These are phyloP conservation scores for Vitellaria paradoxa DNA, from an alignment of 179 eudicot genomes.

Conservation along the genomic window DNA sequence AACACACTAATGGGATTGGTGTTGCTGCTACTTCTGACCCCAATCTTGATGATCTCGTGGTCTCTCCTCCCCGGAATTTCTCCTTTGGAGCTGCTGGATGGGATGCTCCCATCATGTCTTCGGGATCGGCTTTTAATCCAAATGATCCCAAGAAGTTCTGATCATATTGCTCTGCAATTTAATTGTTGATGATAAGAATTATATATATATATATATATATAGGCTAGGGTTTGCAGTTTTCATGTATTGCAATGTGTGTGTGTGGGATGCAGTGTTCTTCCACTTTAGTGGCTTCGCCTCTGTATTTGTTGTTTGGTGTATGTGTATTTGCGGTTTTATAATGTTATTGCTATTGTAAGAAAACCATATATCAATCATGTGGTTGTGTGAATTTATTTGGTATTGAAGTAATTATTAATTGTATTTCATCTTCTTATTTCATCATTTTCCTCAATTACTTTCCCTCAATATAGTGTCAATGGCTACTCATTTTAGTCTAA, in stretches of 20 bases:
- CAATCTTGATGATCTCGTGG: constrained; percentile 10
- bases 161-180: constrained; percentile 10
- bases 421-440: neutral
- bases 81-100: constrained; percentile 21
- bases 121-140: constrained; percentile 9
- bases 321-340: neutral
- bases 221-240: constrained; percentile 6
- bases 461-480: neutral
- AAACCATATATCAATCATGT: neutral
- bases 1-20: constrained; percentile 5
- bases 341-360: neutral
- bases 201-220: neutral
- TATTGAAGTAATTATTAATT: neutral
- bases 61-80: constrained; percentile 11
- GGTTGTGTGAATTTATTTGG: neutral
- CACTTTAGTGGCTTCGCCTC: neutral
- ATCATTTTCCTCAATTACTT: neutral
- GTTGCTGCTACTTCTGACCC: neutral
- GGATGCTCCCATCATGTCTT: constrained; percentile 31
- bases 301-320: neutral
- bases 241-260: neutral
- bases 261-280: neutral
- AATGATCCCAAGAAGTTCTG: constrained; percentile 8
- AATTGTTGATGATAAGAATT: neutral
- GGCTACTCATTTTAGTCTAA: too few species aligned